A percentile compares a stretch with the other conserved stretches of the same genome.
These are phyloP conservation scores for Penicillium desertorum DNA, from an alignment of 495 filamentous ascomycete genomes.

Conservation along the genomic window DNA sequence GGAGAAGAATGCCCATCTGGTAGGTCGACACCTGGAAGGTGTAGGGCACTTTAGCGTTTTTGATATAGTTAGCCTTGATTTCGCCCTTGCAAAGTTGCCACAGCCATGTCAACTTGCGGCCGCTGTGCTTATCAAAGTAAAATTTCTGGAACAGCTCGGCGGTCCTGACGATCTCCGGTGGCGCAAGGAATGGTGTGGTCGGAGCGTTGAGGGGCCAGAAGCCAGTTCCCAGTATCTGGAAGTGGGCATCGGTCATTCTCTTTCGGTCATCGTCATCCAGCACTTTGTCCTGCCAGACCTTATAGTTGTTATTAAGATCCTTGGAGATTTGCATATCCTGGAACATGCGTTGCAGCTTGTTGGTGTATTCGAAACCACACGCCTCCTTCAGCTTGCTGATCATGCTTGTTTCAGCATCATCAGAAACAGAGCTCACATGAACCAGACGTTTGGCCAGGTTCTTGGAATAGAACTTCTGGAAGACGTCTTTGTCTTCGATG, in stretches of 20 bases:
- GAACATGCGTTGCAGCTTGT: conserved; percentile 99
- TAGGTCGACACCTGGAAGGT: conserved; percentile 98
- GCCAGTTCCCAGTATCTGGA: conserved; percentile 89
- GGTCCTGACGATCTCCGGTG: conserved; percentile 78
- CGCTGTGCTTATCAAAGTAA: conserved; percentile 93
- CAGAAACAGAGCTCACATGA: conserved; percentile 88
- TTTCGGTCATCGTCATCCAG: conserved; percentile 62
- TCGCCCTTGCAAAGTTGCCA: conserved; percentile 99
- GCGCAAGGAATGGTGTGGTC: conserved; percentile 80
- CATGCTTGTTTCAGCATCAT: conserved; percentile 98
- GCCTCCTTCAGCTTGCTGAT: conserved; percentile 99
- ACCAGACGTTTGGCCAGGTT: conserved; percentile 95
- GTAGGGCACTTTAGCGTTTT: conserved; percentile 82
- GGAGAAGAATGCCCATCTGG: conserved; percentile 94
- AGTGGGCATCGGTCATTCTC: conserved; percentile 69
- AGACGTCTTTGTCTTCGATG: conserved; percentile 99
- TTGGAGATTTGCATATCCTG: conserved; percentile 99
- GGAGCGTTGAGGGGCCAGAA: conserved; percentile 95
- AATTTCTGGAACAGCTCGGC: conserved; percentile 86
- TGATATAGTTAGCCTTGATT: conserved; percentile 89
- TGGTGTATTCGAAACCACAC: conserved; percentile 98
- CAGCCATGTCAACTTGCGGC: conserved; percentile 94
- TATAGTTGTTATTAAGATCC: conserved; percentile 87
- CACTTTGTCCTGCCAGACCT: conserved; percentile 62
- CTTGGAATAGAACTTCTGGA: conserved; percentile 98